These are phyloP conservation scores for Hsuehochloa calcarea DNA, from an alignment of 176 grass and related monocot genomes.

Conservation along the genomic window DNA sequence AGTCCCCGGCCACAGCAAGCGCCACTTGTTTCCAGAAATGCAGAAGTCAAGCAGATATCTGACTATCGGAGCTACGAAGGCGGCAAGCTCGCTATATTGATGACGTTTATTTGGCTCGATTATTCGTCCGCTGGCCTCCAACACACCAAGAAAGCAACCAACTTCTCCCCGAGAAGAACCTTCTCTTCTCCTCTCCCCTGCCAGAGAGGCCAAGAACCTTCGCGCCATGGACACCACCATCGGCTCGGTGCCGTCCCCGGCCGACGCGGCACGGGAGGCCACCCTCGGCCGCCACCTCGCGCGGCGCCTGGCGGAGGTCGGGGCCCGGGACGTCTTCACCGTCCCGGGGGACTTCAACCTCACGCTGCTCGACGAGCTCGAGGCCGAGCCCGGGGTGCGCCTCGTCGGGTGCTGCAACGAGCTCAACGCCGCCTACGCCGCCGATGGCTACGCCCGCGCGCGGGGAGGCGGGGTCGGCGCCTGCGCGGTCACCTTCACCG, in stretches of 20 bases:
- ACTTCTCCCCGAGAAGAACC: not conserved
- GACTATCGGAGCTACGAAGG: not conserved
- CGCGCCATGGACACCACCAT: constrained; percentile 27
- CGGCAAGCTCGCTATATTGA: not conserved
- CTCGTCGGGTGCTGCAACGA: no score
- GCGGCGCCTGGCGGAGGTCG: constrained; percentile 49
- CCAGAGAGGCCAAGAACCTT: not conserved
- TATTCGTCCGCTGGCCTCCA: no score
- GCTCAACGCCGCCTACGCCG: constrained; percentile 28
- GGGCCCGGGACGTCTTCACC: constrained; percentile 41
- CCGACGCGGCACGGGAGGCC: not conserved
- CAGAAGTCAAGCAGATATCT: not conserved
- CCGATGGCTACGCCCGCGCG: constrained; percentile 45
- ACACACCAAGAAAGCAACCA: not conserved
- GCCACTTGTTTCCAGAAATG: not conserved
- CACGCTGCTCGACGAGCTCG: constrained; percentile 59
- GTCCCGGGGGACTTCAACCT: constrained; percentile 9
- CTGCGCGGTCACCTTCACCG: constrained; percentile 58
- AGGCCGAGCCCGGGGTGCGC: constrained; percentile 49
- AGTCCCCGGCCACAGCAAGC: not conserved
- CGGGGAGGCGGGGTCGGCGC: constrained; percentile 40
- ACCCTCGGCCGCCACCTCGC: constrained; percentile 59
- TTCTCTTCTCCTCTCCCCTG: not conserved
- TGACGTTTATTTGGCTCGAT: not conserved
- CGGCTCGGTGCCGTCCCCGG: not conserved